A percentile compares a stretch with the other conserved stretches of the same genome.
These are phyloP conservation scores for Yarrowia sp. DNA, from an alignment of 805 yeast species.

Conservation along the genomic window DNA sequence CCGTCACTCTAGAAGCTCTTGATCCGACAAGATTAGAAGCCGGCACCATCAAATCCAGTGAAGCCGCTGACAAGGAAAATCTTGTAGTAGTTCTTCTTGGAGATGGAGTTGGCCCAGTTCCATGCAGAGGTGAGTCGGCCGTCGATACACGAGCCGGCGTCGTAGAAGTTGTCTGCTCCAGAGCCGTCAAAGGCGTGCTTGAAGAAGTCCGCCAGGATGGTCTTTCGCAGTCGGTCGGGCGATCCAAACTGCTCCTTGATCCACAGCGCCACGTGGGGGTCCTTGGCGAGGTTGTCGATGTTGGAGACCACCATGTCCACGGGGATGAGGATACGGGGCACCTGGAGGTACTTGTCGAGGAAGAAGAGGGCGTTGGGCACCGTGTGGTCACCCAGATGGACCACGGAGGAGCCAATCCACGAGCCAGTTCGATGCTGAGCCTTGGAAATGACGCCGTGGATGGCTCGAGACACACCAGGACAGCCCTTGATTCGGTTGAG, in stretches of 20 bases:
- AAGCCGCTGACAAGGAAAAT: constrained; percentile 67
- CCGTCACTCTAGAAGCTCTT: not conserved
- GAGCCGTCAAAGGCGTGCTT: constrained; percentile 70
- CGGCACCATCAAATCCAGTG: constrained; percentile 71
- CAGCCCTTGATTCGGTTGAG: constrained; percentile 72
- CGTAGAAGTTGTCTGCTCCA: constrained; percentile 79
- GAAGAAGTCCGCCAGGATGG: constrained; percentile 52
- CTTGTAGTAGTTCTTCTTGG: constrained; percentile 63
- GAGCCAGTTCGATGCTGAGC: constrained; percentile 60
- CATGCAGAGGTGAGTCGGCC: constrained; percentile 79
- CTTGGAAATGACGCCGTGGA: constrained; percentile 65
- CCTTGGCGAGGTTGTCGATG: constrained; percentile 53
- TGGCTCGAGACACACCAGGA: constrained; percentile 64
- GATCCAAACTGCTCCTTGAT: constrained; percentile 59
- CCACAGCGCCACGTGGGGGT: constrained; percentile 50
- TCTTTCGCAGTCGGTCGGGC: constrained; percentile 50
- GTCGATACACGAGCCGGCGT: constrained; percentile 82
- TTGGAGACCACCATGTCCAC: constrained; percentile 57
- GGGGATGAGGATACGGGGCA: constrained; percentile 73
- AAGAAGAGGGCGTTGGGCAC: constrained; percentile 81
- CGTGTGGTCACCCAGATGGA: constrained; percentile 78
- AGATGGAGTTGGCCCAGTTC: constrained; percentile 74
- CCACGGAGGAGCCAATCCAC: constrained; percentile 81
- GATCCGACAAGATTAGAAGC: too few relatives aligned
- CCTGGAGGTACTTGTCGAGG: constrained; percentile 75